A percentile compares a stretch with the other conserved stretches of the same genome.
Conservation (phyloP, 2,329 filamentous ascomycete species). For the Clonostachys rhizophaga region DNA sequence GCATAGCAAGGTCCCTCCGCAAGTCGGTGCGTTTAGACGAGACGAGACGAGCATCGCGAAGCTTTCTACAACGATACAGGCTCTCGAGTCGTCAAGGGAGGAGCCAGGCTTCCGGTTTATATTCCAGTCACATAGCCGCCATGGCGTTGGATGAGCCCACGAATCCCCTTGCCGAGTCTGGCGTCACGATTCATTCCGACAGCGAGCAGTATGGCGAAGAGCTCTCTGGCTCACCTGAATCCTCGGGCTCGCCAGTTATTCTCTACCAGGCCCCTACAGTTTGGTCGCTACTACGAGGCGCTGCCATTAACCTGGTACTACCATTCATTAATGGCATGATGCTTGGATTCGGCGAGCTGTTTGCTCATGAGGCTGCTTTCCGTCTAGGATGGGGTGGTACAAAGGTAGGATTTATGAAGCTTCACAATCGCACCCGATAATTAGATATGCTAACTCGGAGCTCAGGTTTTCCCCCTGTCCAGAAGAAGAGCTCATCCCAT, state of each 20-base stretch:
- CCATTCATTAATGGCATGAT: slow-evolving; percentile 98
- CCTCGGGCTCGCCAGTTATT: slow-evolving; percentile 65
- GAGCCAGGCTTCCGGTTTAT: background rate
- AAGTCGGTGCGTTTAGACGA: too few relatives aligned
- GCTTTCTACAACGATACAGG: background rate
- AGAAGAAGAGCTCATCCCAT: slow-evolving; percentile 62
- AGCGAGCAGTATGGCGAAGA: slow-evolving; percentile 75
- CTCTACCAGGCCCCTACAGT: slow-evolving; percentile 86
- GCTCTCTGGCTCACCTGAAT: slow-evolving; percentile 53
- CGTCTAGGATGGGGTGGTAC: slow-evolving; percentile 90
- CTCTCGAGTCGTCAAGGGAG: background rate
- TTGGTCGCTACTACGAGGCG: slow-evolving; percentile 80
- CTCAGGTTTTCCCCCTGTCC: slow-evolving; percentile 51
- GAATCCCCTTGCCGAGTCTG: slow-evolving; percentile 63
- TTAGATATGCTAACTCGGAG: background rate
- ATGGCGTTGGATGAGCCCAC: slow-evolving; percentile 49
- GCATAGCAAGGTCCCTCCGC: too few relatives aligned
- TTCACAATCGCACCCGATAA: background rate
- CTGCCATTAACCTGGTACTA: slow-evolving; percentile 90
- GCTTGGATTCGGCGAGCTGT: slow-evolving; percentile 94
- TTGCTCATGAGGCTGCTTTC: slow-evolving; percentile 94
- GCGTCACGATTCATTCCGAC: slow-evolving; percentile 75
- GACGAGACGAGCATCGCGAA: background rate
- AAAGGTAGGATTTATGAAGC: slow-evolving; percentile 59
- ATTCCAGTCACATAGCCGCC: background rate